Base-by-base conservation (phyloP, 176 grass and related monocot species). In the Oryza glumipatula region DNA sequence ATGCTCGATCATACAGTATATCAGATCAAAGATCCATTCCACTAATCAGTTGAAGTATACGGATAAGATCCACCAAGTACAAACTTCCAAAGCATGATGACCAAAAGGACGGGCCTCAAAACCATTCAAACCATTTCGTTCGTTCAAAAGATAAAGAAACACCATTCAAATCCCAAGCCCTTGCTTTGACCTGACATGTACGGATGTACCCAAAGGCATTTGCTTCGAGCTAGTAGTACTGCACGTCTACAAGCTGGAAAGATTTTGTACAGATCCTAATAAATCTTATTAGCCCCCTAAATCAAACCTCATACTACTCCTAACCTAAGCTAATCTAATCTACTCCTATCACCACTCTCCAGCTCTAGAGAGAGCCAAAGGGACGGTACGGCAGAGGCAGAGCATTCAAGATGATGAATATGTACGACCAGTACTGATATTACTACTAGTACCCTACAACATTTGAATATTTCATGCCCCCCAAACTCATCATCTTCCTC, bases 351-450 rank as follows among this genome's bases (percentile, higher is more conserved):
- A 49, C 17, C 54, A 56, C 52, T 56, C 52, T 3, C 54, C 54
- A 58, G 54, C 54, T 21, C 54, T 3, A 19, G 54, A 58, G 54
- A 49, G 66, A 73, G 78, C 43, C 43, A 46, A 15, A 70, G 4
- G 51, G 15, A 81, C 9, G 51, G 51, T 65, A 52, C 70, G 64
- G 65, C 15, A 21, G 73, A 81, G 13, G 67, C 78, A 90, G 73
- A 67, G 78, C 83, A 82, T 86, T 86, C 83, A 82, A 82, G 73
- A 14, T 73, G 15, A 67, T 72, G 33, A 11, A 41, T 19, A 48
- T 19, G 87, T 70, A 89, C 74, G 80, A 44, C n/a, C 44, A 41
- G 15, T 26, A 16, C 63, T 3, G 64, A 28, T 75, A 80, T 75
- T 74, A 47, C 33, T 44, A 46, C 16, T 22, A 58, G 13, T 17